Evolutionary conservation across 371 early-diverging fungal species (phyloP), one percentile per base, ranked within the genome.

Genomic region (Conidiobolus incongruus): DNA sequence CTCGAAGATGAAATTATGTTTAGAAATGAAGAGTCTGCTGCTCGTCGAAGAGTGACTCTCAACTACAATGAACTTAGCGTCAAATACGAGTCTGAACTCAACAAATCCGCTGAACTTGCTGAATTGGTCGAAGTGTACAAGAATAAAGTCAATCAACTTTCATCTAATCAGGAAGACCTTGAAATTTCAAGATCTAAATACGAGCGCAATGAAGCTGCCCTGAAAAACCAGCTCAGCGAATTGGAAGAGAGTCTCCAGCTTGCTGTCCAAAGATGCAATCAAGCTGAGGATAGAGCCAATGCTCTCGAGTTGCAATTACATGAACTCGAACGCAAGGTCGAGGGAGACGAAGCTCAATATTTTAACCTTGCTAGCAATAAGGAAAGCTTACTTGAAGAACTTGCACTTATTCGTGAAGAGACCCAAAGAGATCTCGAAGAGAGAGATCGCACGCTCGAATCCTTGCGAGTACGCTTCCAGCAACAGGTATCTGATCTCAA

Each of bases 401-500:
- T 84, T 4, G 54, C 56, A 22, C 65, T 62, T 15, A 58, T 72
- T 10, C 60, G 65, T 32, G 81, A 82, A 37, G 60, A 75, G 38
- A 67, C 77, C 44, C 61, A 66, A 39, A 60, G 65, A 17, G 85
- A 86, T 35, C 48, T 73, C 24, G 75, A 75, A 34, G 83, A 81
- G 37, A 68, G 69, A 22, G 79, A 74, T 30, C 56, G 49, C 22
- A 56, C 62, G 2, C 59, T 82, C 13, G 84, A 75, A 22, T 56
- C 53, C 36, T 53, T 66, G 46, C 62, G 70, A 6, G 57, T 56
- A 31, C 81, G 77, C 58, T 85, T 78, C 56, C 79, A 80, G 47
- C 69, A 64, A 39, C 81, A 86, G 61, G 55, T 82, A 24, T 75
- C 76, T 41, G 66, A 70, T 26, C 63, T 83, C 28, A 61, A 72